phyloP scores from a whole-genome alignment of 495 filamentous ascomycete genomes.

The Penicillium odoratum region DNA sequence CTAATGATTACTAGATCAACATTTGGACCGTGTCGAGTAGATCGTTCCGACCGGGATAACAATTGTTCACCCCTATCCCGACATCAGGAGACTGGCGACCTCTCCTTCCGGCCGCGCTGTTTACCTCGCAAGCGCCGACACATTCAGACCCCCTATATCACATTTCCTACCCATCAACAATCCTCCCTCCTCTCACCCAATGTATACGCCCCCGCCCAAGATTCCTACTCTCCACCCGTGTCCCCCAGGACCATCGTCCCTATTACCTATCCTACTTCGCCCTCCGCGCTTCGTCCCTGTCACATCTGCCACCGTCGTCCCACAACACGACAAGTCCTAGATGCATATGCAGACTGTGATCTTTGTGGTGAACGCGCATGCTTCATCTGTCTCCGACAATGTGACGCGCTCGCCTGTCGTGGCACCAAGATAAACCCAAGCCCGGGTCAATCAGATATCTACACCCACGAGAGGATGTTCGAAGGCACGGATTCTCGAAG shows the following conservation, averaged over 20 bases:
- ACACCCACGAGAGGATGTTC: constrained; percentile 8
- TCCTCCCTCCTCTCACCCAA: constrained; percentile 26
- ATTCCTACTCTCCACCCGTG: constrained; percentile 35
- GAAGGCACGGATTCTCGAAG: constrained; percentile 15
- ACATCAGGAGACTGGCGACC: constrained; percentile 21
- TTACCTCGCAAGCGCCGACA: constrained; percentile 40
- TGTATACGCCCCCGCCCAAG: constrained; percentile 22
- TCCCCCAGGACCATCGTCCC: constrained; percentile 39
- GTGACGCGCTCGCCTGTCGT: constrained; percentile 36
- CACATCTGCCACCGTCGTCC: constrained; percentile 54
- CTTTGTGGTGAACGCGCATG: constrained; percentile 49
- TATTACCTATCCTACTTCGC: constrained; percentile 24
- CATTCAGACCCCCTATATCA: constrained; percentile 26
- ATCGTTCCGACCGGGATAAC: constrained; percentile 19
- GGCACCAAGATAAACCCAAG: constrained; percentile 1
- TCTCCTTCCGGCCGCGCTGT: constrained; percentile 28
- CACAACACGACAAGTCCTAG: constrained; percentile 45
- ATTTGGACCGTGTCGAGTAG: constrained; percentile 19
- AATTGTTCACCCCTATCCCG: constrained; percentile 19
- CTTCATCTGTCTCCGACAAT: constrained; percentile 54
- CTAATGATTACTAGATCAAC: constrained; percentile 9
- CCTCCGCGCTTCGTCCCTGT: constrained; percentile 43
- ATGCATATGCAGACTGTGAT: constrained; percentile 53
- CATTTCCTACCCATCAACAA: constrained; percentile 19
- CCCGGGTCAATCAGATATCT: constrained; percentile 6